Evolutionary conservation across 73 alveolate species (phyloP), one percentile per base, ranked within the genome.

Genomic region (Tetrahymena elliotti): DNA sequence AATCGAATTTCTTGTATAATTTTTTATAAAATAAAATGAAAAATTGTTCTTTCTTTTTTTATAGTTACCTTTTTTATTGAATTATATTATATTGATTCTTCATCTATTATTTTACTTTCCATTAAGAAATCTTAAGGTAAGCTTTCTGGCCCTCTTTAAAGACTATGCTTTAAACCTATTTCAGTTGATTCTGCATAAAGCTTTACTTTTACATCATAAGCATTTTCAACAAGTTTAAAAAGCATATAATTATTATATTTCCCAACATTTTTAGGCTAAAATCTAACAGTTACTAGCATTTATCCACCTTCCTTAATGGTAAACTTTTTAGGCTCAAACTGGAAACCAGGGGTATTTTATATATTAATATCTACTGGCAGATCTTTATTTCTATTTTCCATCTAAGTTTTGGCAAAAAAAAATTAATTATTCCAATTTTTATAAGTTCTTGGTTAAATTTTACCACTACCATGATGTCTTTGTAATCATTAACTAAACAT

Each of bases 231-330:
- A 83, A 98, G 96, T 94, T 97, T 98, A 93, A 98, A 96, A 37
- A 95, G 94, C 95, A 99, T 96, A 33, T 93, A 95, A 47, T 97
- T 92, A 15, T 97, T 96, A 97, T 98, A 98, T 93, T 97, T 97
- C 8, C 99, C 99, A 39, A 98, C 96, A 93, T 98, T 98, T 97
- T 98, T 98, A 13, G 99, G 99, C 95, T 97, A 98, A 92, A 99
- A 99, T 94, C 98, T 97, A 15, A 99, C 98, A 93, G 98, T 98
- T 52, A 99, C 96, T 24, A 99, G 95, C 83, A 98, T 96, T 96
- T 98, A 98, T 34, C 98, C 98, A 3, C 97, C 99, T 38, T 99
- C 99, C 47, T 97, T 93, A 53, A 99, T 95, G 12, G 96, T 97
- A 22, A 99, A 99, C 93, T 93, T 96, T 31, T 97, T 94, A 36